Base-by-base conservation (phyloP, 805 yeast genomes). In the Cyberlindnera xishuangbannaensis region DNA sequence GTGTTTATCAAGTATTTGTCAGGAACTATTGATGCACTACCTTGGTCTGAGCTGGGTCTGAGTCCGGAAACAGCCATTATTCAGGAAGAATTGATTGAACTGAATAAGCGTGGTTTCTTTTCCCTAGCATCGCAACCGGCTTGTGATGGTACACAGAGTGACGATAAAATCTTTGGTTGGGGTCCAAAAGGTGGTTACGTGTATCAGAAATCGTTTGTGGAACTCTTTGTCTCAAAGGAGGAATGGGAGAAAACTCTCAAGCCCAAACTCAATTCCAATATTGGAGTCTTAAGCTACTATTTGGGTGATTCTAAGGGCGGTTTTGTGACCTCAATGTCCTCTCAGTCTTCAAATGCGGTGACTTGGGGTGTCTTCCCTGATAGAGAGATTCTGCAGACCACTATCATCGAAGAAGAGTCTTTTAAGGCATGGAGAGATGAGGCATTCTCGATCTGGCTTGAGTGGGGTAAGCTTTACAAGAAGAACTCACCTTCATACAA, bases 331-430 rank as follows among this genome's bases (percentile, higher is more conserved):
- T 86, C 82, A 47, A 60, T 80, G 51, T 65, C 66, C 1, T 54
- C 64, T 2, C 66, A 61, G 15, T 54, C 73, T 21, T 78, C 86
- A 27, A 81, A 79, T 43, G 95, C 92, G 18, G 94, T 92, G 7
- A 92, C 98, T 1, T 92, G 98, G 98, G 98, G 97, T 42, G 95
- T 83, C 3, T 90, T 92, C 69, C 95, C 95, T 7, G 80, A 80
- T 57, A 75, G 87, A 43, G 95, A 86, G 53, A 79, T 87, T 23
- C 73, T 86, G 23, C 97, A 88, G 58, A 83, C 97, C 1, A 92
- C 98, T 0, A 81, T 88, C 41, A 78, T 92, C 36, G 96, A 88
- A 53, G 83, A 77, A 47, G 95, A 87, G 48, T 85, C 97, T 2
- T 90, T 92, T 64, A 73, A 74, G 45, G 96, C 96, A 1, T 92